A percentile compares a stretch with the other conserved stretches of the same genome.
Evolutionary conservation across 257 asterid species (phyloP).

Genomic region (Plantago elongata): DNA sequence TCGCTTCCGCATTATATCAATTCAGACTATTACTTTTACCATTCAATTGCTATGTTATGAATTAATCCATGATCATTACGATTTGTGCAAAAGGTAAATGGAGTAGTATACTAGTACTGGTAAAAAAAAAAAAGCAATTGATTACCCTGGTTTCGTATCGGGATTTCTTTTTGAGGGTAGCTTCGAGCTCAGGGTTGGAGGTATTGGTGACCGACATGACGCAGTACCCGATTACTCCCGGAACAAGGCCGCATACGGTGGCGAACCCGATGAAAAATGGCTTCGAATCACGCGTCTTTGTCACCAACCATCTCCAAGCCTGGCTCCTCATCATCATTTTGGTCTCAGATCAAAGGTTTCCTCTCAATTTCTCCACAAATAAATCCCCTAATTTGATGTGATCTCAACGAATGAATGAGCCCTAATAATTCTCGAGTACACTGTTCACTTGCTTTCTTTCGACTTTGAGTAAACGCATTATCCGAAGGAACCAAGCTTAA

Average conservation of each 20-base stretch:
- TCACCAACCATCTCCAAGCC: conserved; percentile 84
- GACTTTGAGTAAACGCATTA: too few species aligned
- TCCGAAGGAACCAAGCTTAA: not conserved
- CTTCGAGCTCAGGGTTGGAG: conserved; percentile 67
- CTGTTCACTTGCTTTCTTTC: too few species aligned
- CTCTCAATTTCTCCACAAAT: not conserved
- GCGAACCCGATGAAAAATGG: conserved; percentile 85
- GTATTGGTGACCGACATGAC: conserved; percentile 77
- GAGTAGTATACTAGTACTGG: too few species aligned
- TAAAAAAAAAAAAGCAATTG: too few species aligned
- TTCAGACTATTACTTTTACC: too few species aligned
- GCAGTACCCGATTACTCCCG: conserved; percentile 72
- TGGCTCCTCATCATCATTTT: conserved; percentile 68
- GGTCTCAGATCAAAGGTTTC: too few species aligned
- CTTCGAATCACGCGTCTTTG: conserved; percentile 73
- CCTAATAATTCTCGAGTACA: not conserved
- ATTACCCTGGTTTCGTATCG: conserved; percentile 67
- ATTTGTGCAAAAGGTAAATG: too few species aligned
- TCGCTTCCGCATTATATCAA: too few species aligned
- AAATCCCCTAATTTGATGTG: not conserved
- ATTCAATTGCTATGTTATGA: too few species aligned
- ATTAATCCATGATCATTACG: too few species aligned
- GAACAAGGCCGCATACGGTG: conserved; percentile 85
- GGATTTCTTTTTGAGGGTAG: conserved; percentile 71
- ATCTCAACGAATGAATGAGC: not conserved